Evolutionary conservation across 306 rosid species (phyloP).

Genomic region (Medicago arabica): DNA sequence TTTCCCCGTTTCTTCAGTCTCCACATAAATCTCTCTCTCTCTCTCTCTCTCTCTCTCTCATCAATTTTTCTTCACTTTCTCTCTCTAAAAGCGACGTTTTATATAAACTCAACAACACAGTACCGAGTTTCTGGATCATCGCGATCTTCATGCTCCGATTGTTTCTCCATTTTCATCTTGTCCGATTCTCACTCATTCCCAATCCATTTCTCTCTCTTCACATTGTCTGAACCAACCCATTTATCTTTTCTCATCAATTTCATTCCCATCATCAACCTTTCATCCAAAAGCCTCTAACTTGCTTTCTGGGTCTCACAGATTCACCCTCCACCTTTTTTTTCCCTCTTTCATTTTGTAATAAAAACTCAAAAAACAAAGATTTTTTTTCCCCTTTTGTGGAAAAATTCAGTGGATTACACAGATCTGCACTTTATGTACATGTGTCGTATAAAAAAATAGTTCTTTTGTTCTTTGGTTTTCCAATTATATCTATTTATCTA

Average conservation of each 20-base stretch:
- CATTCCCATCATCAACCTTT: neutral
- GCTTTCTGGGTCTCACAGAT: conserved; percentile 19
- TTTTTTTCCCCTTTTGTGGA: neutral
- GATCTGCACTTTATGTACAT: conserved; percentile 48
- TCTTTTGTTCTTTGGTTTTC: neutral
- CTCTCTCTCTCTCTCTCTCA: neutral
- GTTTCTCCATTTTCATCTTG: conserved; percentile 40
- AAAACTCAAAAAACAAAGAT: neutral
- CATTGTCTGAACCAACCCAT: conserved; percentile 26
- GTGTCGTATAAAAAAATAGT: neutral
- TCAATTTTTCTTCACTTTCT: neutral
- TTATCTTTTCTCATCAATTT: conserved; percentile 11
- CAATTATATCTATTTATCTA: neutral
- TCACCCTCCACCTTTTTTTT: neutral
- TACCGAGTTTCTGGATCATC: conserved; percentile 19
- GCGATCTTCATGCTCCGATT: conserved; percentile 42
- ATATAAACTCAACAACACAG: neutral
- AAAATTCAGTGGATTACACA: conserved; percentile 35
- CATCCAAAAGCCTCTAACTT: conserved; percentile 16
- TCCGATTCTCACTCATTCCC: conserved; percentile 40
- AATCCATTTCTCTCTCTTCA: conserved; percentile 13
- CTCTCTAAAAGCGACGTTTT: neutral
- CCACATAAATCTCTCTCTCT: neutral
- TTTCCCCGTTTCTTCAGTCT: conserved; percentile 7
- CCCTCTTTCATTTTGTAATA: neutral